phyloP scores from a whole-genome alignment of 1,284 basidiomycete genomes.

The Ustilago trichophora region DNA sequence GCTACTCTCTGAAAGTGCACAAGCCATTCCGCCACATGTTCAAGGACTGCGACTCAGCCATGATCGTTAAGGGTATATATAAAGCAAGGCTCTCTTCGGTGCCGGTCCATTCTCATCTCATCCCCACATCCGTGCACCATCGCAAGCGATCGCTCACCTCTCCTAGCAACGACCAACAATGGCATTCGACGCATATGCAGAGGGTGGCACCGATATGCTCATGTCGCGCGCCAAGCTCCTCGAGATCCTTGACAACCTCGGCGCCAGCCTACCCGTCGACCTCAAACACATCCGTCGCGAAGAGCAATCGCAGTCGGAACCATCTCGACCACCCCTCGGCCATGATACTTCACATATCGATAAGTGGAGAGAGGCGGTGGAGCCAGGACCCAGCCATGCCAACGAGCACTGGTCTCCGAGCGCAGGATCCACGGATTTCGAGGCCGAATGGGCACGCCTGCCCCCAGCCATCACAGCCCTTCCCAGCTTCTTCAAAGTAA shows the following conservation, averaged over 20 bases:
- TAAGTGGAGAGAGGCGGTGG: neutral
- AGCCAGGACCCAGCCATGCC: constrained; percentile 12
- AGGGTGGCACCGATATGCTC: constrained; percentile 6
- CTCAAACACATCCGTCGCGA: constrained; percentile 12
- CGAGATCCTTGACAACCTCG: constrained; percentile 12
- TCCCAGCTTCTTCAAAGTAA: constrained; percentile 15
- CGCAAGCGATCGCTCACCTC: too few species aligned
- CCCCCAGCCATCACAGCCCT: constrained; percentile 17
- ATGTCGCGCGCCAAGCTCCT: constrained; percentile 9
- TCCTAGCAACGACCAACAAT: neutral
- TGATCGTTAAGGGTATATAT: too few species aligned
- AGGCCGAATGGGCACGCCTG: constrained; percentile 24
- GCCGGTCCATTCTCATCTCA: too few species aligned
- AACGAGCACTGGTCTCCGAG: neutral
- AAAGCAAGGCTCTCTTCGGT: too few species aligned
- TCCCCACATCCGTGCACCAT: too few species aligned
- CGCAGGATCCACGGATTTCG: constrained; percentile 12
- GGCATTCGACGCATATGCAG: constrained; percentile 7
- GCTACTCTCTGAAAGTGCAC: too few species aligned
- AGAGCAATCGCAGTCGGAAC: too few species aligned
- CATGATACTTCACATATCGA: neutral
- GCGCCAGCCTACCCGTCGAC: constrained; percentile 8
- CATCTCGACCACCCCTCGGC: neutral
- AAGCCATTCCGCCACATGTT: neutral
- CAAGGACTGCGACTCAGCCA: too few species aligned